Evolutionary conservation across 2,329 filamentous ascomycete species (phyloP), one percentile per base, ranked within the genome.

Genomic region (Aspergillus alliaceus): DNA sequence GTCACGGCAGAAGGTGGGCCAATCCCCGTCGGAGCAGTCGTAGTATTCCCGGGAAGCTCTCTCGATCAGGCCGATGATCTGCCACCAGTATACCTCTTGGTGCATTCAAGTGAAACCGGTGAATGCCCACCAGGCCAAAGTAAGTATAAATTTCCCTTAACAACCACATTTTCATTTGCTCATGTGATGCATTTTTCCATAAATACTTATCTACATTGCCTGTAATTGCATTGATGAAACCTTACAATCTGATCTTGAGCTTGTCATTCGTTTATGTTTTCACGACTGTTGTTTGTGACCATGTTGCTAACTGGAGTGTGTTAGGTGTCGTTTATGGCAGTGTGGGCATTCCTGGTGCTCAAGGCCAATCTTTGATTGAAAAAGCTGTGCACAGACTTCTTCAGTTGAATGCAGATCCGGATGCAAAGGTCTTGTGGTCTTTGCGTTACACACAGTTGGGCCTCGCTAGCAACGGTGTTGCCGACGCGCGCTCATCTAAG

Each of bases 121-220:
- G 93, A 98, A 80, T 98, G 95, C 74, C 93, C 93, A 25, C 64
- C 76, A 61, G 87, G 89, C 77, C 92, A 98, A 86, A 87, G 93
- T 99, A 85, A 91, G 93, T 90, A 56, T 55, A 40, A 60, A 40
- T 57, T 59, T 62, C 37, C 35, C 35, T 59, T 59, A 59, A 56
- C 37, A 40, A 6, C 7, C 15, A 7, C 53, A 9, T 6, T 3
- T 27, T 4, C 27, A 47, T 12, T 66, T 68, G 68, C 72, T 82
- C 83, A 82, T 72, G 89, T 92, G 93, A 97, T 98, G 93, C 96
- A 82, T 66, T 77, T 77, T 78, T 84, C 78, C 76, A 54, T n/a
- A 64, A 70, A 63, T 60, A 96, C 93, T 98, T 98, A 98, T 97
- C 93, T 97, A 98, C 93, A 97, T 98, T 98, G 92, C 90, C 93